Conservation (phyloP, 1,139 yeast genomes). For the Arxiozyma telluris region DNA sequence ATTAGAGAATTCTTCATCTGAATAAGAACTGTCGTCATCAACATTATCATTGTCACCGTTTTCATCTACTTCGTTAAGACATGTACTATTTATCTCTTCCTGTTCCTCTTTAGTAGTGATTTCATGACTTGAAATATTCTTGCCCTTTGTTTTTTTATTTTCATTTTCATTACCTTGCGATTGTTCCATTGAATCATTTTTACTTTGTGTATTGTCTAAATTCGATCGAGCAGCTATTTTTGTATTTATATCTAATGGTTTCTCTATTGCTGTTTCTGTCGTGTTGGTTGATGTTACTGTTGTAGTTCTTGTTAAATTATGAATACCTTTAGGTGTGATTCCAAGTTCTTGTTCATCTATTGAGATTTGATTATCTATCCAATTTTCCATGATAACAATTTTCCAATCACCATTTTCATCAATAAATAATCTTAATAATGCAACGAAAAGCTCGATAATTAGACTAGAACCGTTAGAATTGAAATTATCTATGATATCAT, state of each 20-base stretch:
- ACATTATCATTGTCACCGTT: no score
- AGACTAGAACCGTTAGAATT: constrained; percentile 21
- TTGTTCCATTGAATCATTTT: neutral
- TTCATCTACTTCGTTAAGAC: no score
- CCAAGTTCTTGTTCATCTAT: neutral
- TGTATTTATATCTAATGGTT: neutral
- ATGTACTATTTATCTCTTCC: neutral
- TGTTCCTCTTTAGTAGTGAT: no score
- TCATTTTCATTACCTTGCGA: no score
- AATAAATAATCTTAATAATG: constrained; percentile 23
- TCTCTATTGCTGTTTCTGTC: no score
- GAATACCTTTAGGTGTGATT: constrained; percentile 13
- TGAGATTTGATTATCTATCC: constrained; percentile 8
- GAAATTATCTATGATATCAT: constrained; percentile 29
- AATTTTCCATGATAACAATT: constrained; percentile 29
- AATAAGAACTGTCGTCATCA: neutral
- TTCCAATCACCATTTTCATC: constrained; percentile 31
- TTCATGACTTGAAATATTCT: no score
- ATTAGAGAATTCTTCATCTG: constrained; percentile 33
- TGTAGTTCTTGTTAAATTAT: constrained; percentile 5
- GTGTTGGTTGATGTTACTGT: no score
- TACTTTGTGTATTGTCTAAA: neutral
- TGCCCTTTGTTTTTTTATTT: no score
- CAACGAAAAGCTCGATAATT: constrained; percentile 24
- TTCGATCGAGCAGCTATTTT: constrained; percentile 3